Evolutionary conservation across 345 rosid species (phyloP).

Genomic region (Combretum micranthum): DNA sequence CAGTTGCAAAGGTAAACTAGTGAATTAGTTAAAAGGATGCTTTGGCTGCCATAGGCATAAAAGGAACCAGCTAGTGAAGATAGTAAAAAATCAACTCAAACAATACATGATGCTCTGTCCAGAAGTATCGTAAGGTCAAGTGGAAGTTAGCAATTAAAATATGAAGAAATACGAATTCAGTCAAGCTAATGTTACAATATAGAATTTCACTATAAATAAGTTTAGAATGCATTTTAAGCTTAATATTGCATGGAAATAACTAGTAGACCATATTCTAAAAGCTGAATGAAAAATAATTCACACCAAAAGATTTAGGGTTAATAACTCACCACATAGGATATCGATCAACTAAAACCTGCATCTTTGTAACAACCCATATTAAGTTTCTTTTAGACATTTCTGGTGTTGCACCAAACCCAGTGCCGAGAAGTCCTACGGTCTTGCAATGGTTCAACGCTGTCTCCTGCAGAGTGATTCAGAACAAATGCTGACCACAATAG

Average conservation of each 20-base stretch:
- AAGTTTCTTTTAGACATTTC: constrained; percentile 88
- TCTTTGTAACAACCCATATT: constrained; percentile 92
- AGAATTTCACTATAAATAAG: too few relatives aligned
- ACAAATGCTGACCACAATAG: not conserved
- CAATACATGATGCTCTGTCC: not conserved
- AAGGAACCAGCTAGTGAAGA: too few relatives aligned
- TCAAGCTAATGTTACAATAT: too few relatives aligned
- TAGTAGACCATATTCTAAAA: not conserved
- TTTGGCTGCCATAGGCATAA: too few relatives aligned
- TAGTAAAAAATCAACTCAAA: not conserved
- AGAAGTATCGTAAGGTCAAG: constrained; percentile 1
- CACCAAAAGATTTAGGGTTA: not conserved
- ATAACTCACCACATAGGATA: constrained; percentile 89
- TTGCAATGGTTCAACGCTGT: constrained; percentile 93
- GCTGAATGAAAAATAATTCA: not conserved
- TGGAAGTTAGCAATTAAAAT: not conserved
- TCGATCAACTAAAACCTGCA: constrained; percentile 89
- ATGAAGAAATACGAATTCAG: too few relatives aligned
- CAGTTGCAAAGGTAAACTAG: not conserved
- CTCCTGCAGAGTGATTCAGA: constrained; percentile 42
- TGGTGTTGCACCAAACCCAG: constrained; percentile 95
- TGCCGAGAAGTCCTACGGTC: constrained; percentile 78
- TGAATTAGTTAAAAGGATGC: not conserved
- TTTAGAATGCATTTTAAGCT: too few relatives aligned
- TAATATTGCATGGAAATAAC: too few relatives aligned